Base-by-base conservation (phyloP, 2,329 filamentous ascomycete genomes). In the Cladosporium sp. region DNA sequence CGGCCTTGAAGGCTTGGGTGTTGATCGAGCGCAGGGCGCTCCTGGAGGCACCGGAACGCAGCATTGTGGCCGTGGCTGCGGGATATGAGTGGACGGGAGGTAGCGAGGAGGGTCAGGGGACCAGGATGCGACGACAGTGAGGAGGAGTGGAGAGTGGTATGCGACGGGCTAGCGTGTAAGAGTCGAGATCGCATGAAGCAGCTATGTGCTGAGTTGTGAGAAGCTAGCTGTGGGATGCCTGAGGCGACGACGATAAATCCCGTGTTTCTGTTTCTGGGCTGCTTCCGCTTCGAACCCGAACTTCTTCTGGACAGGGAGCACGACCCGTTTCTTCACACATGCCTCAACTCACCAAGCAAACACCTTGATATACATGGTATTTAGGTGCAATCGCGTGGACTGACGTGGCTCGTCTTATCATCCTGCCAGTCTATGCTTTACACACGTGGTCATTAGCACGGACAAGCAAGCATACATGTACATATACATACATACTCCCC, bases 41-140 rank as follows among this genome's bases (percentile, higher is more conserved):
- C 67, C 81, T 78, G 66, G 78, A 75, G 66, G 79, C 80, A 74
- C 76, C 76, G 64, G 77, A 78, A 70, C 81, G 80, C 71, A 82
- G 76, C 80, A 82, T 81, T 65, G 62, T 65, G 62, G 26, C 23
- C 18, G 62, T 35, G 40, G 55, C 55, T 52, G 55, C 33, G 49
- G 28, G 50, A 28, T 55, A 26, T 14, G 18, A 63, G 37, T 56
- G 35, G 61, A 46, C 61, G 23, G 29, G 61, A 37, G 61, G 61
- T 63, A 56, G 50, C 61, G 50, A 63, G 35, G 50, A 31, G n/a
- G 61, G 49, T 56, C 61, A 52, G 50, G 29, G 60, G 50, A 56
- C 33, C 61, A 46, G 50, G 50, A 23, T 56, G 37, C 52, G 50
- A 35, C 46, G 18, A 26, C n/a, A 18, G 35, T 12, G 61, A 44